Conservation (phyloP, 2,329 filamentous ascomycete genomes). For the Tricladium varicosporioides region DNA sequence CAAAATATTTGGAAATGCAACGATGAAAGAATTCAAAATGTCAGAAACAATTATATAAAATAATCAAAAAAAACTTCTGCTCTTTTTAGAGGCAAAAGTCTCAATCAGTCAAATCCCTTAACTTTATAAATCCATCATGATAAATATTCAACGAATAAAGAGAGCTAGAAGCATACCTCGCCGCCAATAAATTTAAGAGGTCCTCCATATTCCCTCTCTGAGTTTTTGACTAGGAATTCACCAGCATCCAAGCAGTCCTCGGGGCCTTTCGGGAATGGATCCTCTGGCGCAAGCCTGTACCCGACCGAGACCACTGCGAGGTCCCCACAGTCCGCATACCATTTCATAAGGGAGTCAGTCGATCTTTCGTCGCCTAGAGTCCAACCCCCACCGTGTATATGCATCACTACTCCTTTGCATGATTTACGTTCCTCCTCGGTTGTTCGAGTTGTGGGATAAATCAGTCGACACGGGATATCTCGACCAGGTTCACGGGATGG, state of each 20-base stretch:
- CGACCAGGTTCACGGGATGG: constrained; percentile 51
- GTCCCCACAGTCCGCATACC: constrained; percentile 47
- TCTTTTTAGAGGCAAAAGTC: background rate
- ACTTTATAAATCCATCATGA: constrained; percentile 16
- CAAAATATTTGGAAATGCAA: background rate
- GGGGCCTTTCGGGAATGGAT: constrained; percentile 52
- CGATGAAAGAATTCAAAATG: background rate
- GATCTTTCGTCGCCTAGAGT: constrained; percentile 35
- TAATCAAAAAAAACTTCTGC: constrained; percentile 3
- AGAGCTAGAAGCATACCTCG: constrained; percentile 35
- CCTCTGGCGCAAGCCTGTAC: constrained; percentile 58
- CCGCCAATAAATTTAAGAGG: constrained; percentile 44
- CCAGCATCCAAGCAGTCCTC: constrained; percentile 58
- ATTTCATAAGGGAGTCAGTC: constrained; percentile 41
- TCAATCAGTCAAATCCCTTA: constrained; percentile 21
- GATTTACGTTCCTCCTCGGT: constrained; percentile 47
- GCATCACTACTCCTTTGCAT: constrained; percentile 48
- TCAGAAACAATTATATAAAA: constrained; percentile 14
- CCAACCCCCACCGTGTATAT: constrained; percentile 54
- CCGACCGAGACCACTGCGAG: constrained; percentile 53
- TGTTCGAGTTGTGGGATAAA: constrained; percentile 21
- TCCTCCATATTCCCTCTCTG: constrained; percentile 40
- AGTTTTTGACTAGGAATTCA: constrained; percentile 50
- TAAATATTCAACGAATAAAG: constrained; percentile 7
- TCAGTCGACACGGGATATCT: constrained; percentile 46